Evolutionary conservation across 2,329 filamentous ascomycete species (phyloP).

Genomic region (Pseudocercospora ulei): DNA sequence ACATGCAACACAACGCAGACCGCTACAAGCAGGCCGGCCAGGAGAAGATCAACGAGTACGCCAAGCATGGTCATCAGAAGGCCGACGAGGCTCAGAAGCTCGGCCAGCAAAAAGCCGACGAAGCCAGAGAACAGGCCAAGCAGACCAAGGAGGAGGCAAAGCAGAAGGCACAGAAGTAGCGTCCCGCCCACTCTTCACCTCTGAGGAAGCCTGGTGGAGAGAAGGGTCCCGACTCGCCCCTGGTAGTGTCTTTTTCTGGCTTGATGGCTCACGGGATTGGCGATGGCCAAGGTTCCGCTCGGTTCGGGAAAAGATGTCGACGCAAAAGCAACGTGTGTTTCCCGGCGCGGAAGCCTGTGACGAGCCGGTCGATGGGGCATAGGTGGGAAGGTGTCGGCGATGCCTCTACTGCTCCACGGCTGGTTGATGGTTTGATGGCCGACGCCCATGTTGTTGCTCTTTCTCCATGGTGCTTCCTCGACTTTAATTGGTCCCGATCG

Average conservation of each 20-base stretch:
- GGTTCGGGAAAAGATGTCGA: conserved; percentile 7
- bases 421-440: too few species aligned
- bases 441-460: too few species aligned
- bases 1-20: conserved; percentile 26
- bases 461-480: too few species aligned
- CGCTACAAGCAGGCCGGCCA: conserved; percentile 25
- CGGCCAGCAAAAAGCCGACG: conserved; percentile 25
- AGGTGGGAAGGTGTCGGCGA: too few species aligned
- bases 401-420: too few species aligned
- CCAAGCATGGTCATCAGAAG: conserved; percentile 27
- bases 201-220: neutral
- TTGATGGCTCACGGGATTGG: conserved; percentile 6
- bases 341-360: conserved; percentile 1
- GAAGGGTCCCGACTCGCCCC: neutral
- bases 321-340: neutral
- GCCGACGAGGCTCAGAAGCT: conserved; percentile 26
- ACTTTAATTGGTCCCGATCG: too few species aligned
- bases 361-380: too few species aligned
- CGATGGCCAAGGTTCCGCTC: conserved; percentile 5
- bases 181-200: conserved; percentile 2
- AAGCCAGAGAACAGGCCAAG: conserved; percentile 28
- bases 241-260: conserved; percentile 4
- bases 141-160: conserved; percentile 25
- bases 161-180: conserved; percentile 26
- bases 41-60: conserved; percentile 26